Percentiles rank a stretch among this genome's conserved stretches.
Conservation (phyloP, 2,329 filamentous ascomycete genomes). For the Verticillium isaacii region DNA sequence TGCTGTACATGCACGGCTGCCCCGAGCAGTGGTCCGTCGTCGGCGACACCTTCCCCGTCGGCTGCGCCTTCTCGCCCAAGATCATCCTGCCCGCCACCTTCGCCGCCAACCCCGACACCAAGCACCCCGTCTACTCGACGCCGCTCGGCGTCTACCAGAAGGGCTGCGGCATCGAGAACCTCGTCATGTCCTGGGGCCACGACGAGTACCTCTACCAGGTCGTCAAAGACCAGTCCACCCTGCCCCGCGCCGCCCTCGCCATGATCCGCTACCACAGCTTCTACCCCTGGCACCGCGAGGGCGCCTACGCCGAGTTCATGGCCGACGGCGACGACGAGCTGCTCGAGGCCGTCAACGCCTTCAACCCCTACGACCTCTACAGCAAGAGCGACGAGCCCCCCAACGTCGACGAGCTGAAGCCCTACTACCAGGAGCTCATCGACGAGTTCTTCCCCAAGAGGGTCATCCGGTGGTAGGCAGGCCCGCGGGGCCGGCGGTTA, state of each 20-base stretch:
- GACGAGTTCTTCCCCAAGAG: slow-evolving; percentile 36
- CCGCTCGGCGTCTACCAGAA: slow-evolving; percentile 75
- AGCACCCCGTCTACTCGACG: slow-evolving; percentile 68
- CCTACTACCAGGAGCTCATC: slow-evolving; percentile 38
- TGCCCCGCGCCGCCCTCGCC: slow-evolving; percentile 77
- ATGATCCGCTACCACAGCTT: slow-evolving; percentile 95
- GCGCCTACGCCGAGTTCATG: slow-evolving; percentile 80
- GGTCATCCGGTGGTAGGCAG: slow-evolving; percentile 31
- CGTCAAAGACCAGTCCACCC: slow-evolving; percentile 72
- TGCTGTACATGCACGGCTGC: slow-evolving; percentile 77
- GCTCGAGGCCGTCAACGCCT: slow-evolving; percentile 75
- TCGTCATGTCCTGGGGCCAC: slow-evolving; percentile 89
- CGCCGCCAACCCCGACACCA: slow-evolving; percentile 67
- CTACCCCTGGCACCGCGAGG: slow-evolving; percentile 84
- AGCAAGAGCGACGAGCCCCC: slow-evolving; percentile 85
- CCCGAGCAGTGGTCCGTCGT: slow-evolving; percentile 91
- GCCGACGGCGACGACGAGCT: slow-evolving; percentile 74
- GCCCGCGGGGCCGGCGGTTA: neutral
- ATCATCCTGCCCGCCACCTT: slow-evolving; percentile 84
- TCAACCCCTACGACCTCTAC: slow-evolving; percentile 90
- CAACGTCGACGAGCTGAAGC: slow-evolving; percentile 69
- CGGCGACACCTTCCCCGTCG: slow-evolving; percentile 78
- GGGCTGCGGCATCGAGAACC: slow-evolving; percentile 77
- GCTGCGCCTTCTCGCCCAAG: slow-evolving; percentile 66
- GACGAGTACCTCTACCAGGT: slow-evolving; percentile 87